Evolutionary conservation across 371 early-diverging fungal genomes (phyloP), one percentile per base, ranked within the genome.

Genomic region (Entomophthora muscae): DNA sequence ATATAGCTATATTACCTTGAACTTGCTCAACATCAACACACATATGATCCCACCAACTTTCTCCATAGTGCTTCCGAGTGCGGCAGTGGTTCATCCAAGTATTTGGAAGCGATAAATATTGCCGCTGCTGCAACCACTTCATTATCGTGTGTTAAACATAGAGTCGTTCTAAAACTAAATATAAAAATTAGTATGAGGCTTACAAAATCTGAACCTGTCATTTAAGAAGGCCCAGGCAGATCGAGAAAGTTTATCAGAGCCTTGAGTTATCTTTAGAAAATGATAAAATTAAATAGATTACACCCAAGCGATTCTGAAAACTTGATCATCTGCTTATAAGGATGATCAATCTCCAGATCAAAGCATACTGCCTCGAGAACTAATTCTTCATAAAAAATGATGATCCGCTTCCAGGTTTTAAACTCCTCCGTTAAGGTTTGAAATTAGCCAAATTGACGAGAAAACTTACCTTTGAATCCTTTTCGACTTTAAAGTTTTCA

Each of bases 311-410:
- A 5, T 42, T 42, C 17, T 42, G 42, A 10, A 42, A 10, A 42
- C 42, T 42, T 17, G 17, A 42, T 42, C 42, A 42, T 42, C 17
- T 42, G 42, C 42, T 42, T 42, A 66, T 90, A 86, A 26, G 91
- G 89, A 64, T 86, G 86, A 28, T 81, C 74, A 12, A 89, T 75
- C 1, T 77, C 73, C 63, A 91, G 68, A 64, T 91, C 90, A 72
- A 88, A 91, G 70, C 90, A 90, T 33, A 83, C 68, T 33, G 82
- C 74, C 55, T 88, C 83, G 59, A 89, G 66, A 24, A 91, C 65
- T 13, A 80, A 65, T 27, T 83, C 79, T 71, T 91, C 91, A 64
- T 82, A 77, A n/a, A 70, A 73, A 30, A 84, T 67, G 52, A 90
- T 73, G 0, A 76, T 77, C 23, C 83, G 82, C 66, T 78, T 75